phyloP scores from a whole-genome alignment of 163 green algal species.

The Scenedesmus sp. region DNA sequence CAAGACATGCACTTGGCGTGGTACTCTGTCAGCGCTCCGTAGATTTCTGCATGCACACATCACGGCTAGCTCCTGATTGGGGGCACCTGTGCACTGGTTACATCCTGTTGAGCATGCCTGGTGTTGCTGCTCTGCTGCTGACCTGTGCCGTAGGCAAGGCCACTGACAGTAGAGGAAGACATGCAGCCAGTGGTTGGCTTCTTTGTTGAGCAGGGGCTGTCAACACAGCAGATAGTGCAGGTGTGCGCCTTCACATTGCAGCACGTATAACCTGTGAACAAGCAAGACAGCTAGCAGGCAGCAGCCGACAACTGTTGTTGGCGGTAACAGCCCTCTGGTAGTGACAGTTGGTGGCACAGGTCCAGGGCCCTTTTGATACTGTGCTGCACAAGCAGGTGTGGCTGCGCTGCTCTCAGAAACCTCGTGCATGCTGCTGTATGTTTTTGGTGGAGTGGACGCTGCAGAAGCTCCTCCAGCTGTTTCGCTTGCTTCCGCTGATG shows the following conservation, averaged over 20 bases:
- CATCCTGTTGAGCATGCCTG: background rate
- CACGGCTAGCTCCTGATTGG: too few relatives aligned
- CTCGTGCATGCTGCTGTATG: background rate
- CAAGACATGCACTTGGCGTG: background rate
- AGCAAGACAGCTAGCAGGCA: background rate
- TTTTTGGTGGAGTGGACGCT: background rate
- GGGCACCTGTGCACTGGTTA: background rate
- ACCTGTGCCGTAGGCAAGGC: slow-evolving; percentile 67
- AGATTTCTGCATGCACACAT: too few relatives aligned
- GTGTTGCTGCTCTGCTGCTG: background rate
- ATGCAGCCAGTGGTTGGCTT: slow-evolving; percentile 83
- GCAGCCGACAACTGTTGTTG: too few relatives aligned
- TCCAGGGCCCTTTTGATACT: too few relatives aligned
- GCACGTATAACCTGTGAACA: background rate
- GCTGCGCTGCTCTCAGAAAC: too few relatives aligned
- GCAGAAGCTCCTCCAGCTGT: too few relatives aligned
- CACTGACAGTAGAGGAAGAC: slow-evolving; percentile 79
- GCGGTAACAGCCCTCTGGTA: too few relatives aligned
- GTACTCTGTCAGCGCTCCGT: too few relatives aligned
- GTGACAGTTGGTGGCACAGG: too few relatives aligned
- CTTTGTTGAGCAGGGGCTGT: slow-evolving; percentile 66
- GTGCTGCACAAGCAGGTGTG: too few relatives aligned
- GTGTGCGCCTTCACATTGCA: slow-evolving; percentile 33
- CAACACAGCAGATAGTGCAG: slow-evolving; percentile 68
- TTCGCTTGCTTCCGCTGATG: too few relatives aligned